Conservation (phyloP, 2,329 filamentous ascomycete species). For the Pseudocercospora fuligena region DNA sequence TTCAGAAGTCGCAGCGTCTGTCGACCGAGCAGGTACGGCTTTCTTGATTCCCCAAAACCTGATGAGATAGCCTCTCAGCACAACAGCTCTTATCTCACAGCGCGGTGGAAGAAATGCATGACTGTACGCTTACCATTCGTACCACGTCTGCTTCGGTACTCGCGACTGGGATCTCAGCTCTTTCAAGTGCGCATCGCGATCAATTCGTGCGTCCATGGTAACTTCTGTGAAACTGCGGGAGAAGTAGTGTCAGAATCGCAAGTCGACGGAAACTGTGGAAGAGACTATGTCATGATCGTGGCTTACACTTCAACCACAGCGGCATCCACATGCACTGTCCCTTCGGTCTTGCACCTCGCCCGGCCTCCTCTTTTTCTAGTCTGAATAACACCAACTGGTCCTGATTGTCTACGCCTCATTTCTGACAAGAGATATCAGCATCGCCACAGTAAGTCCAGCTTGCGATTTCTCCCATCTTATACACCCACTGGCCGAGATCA, state of each 20-base stretch:
- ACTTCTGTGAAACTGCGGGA: conserved; percentile 13
- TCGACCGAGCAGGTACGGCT: conserved; percentile 25
- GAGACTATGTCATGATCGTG: not conserved
- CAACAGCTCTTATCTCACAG: not conserved
- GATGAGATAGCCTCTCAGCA: not conserved
- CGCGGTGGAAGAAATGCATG: not conserved
- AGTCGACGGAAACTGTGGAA: not conserved
- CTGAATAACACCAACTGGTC: conserved; percentile 9
- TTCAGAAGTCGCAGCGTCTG: conserved; percentile 36
- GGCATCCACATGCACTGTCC: not conserved
- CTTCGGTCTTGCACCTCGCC: not conserved
- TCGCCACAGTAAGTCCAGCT: conserved; percentile 4
- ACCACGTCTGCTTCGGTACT: conserved; percentile 31
- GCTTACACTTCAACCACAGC: conserved; percentile 10
- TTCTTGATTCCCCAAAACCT: conserved; percentile 24
- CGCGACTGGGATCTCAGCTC: conserved; percentile 25
- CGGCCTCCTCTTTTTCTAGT: not conserved
- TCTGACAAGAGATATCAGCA: not conserved
- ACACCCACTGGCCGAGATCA: conserved; percentile 1
- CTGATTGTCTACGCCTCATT: conserved; percentile 9
- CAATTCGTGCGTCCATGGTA: conserved; percentile 32
- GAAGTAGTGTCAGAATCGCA: conserved; percentile 1
- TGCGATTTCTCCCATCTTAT: not conserved
- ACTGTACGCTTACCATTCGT: conserved; percentile 26
- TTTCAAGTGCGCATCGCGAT: conserved; percentile 29